Base-by-base conservation (phyloP, 805 yeast genomes). In the Ogataea paraovalis region DNA sequence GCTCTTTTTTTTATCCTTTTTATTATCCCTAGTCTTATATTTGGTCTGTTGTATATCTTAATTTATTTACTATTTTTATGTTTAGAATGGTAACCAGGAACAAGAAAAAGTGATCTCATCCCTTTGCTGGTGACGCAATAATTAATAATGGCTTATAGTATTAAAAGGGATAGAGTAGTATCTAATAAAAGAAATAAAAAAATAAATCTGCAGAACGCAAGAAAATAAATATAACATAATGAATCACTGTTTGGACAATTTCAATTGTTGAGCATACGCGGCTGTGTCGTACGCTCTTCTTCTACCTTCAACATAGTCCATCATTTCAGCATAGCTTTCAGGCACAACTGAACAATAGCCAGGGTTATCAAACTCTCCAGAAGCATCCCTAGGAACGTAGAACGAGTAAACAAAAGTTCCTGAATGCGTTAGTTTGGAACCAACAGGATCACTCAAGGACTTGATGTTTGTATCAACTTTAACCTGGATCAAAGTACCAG, bases 401-500 rank as follows among this genome's bases (percentile, higher is more conserved):
- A 84, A 91, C 1, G 96, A 87, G 67, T 83, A 91, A 46, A 89
- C 86, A 64, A 91, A 91, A 14, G 90, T 79, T 16, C 97, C 97
- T 12, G 96, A 83, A 58, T 86, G 85, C 42, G 79, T 83, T 38
- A 78, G 71, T 44, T 74, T 73, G 38, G 76, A 78, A 23, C 79
- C 76, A 45, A 82, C 85, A 9, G 42, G 20, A 43, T 63, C 64
- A 32, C 54, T 48, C 56, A 91, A 69, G 43, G 78, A 78, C 56
- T 86, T 79, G 45, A 90, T 94, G 27, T 75, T 73, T 3, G 96
- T 86, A 63, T 86, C 90, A 14, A 91, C 97, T 60, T 87, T 83
- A 23, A 91, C 94, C 70, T 91, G 97, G 47, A 91, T 77, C 56
- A 91, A 73, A 4, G 96, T 87, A 47, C 97, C 97, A n/a, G 90